Evolutionary conservation across 1,139 yeast genomes (phyloP).

Genomic region (Taiozyma sp.): DNA sequence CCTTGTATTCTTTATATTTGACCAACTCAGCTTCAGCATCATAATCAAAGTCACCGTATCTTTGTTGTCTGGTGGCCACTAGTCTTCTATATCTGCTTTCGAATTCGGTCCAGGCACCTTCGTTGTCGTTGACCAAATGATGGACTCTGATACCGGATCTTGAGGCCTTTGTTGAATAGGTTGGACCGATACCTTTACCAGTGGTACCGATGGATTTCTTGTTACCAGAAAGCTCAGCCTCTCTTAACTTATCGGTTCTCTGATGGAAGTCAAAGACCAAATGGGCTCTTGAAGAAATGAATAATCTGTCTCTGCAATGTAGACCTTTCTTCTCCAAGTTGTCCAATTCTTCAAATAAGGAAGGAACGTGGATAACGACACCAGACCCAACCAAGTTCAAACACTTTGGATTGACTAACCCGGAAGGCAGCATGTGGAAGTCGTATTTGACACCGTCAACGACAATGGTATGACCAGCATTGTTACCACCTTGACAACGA

Average conservation of each 20-base stretch:
- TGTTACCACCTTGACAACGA: conserved; percentile 98
- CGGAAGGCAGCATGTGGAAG: conserved; percentile 98
- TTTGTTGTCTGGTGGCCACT: conserved; percentile 71
- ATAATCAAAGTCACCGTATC: conserved; percentile 91
- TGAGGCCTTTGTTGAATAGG: conserved; percentile 94
- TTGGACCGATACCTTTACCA: conserved; percentile 98
- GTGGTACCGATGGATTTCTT: conserved; percentile 97
- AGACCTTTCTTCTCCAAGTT: conserved; percentile 78
- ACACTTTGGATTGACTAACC: conserved; percentile 90
- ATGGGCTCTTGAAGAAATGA: conserved; percentile 91
- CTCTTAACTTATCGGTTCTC: conserved; percentile 91
- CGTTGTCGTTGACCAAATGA: conserved; percentile 85
- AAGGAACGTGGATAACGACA: conserved; percentile 93
- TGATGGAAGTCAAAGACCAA: conserved; percentile 97
- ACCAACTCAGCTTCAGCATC: conserved; percentile 77
- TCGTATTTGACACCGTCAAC: conserved; percentile 85
- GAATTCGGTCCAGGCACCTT: conserved; percentile 91
- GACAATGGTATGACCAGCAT: conserved; percentile 98
- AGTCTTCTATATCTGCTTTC: conserved; percentile 72
- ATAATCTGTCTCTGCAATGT: conserved; percentile 72
- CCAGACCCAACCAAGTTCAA: conserved; percentile 90
- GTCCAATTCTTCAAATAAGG: conserved; percentile 82
- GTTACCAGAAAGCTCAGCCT: conserved; percentile 78
- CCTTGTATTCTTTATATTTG: conserved; percentile 70
- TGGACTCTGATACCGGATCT: conserved; percentile 97